Conservation (phyloP, 129 eudicot species). For the Kitagawia praeruptora region DNA sequence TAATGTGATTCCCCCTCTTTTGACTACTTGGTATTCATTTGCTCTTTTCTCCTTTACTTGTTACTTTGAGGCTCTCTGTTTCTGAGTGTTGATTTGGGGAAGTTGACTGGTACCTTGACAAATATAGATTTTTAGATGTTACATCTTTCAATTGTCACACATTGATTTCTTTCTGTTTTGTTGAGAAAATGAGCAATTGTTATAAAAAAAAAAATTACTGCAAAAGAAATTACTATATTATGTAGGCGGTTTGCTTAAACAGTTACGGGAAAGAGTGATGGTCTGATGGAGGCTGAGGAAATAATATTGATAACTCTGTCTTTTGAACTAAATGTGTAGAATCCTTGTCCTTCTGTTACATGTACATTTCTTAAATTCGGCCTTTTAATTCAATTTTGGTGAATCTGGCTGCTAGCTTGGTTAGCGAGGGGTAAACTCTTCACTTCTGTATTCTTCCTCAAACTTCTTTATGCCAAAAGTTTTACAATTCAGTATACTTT, state of each 20-base stretch:
- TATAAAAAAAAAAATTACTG: not conserved
- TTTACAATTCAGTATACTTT: no score
- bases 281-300: constrained; percentile 64
- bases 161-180: not conserved
- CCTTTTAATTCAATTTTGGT: constrained; percentile 68
- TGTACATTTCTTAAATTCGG: constrained; percentile 40
- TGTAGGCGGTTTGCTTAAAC: constrained; percentile 53
- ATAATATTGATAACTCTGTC: constrained; percentile 58
- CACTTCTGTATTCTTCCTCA: not conserved
- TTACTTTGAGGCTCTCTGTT: not conserved
- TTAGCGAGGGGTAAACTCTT: constrained; percentile 76
- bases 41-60: not conserved
- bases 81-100: not conserved
- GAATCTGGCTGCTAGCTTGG: constrained; percentile 52
- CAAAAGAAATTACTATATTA: not conserved
- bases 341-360: constrained; percentile 74
- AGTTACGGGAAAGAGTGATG: constrained; percentile 48
- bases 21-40: not conserved
- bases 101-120: not conserved
- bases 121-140: not conserved
- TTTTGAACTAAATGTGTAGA: constrained; percentile 86
- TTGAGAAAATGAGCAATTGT: not conserved
- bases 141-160: not conserved
- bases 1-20: not conserved
- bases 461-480: not conserved